Evolutionary conservation across 2,329 filamentous ascomycete species (phyloP), one percentile per base, ranked within the genome.

Genomic region (Sporothrix pallida): DNA sequence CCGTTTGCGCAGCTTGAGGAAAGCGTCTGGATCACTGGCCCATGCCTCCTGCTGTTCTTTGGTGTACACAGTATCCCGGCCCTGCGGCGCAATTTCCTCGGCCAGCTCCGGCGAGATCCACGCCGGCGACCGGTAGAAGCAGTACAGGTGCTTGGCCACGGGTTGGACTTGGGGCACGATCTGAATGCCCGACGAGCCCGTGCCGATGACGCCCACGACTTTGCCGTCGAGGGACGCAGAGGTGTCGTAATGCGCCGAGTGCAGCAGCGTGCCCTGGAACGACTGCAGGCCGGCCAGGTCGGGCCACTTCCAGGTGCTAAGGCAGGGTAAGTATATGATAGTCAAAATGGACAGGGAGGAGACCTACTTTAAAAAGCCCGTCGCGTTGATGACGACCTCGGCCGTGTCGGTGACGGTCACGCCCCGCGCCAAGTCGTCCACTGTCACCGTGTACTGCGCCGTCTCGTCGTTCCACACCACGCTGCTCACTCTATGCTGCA

Each of bases 381-480:
- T 60, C 26, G 65, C 76, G 56, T 76, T 75, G n/a, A 77, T 69
- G 4, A 78, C 48, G 3, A 77, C 67, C 15, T 77, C 70, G 67
- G 74, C 70, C 42, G 44, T 44, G 67, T 77, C 75, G 8, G 58
- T 68, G 60, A 77, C 50, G 37, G 78, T 76, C 60, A 78, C 76
- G 5, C 81, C 75, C 1, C 75, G 78, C 23, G 81, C 72, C 70
- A 76, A 74, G 73, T 54, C 37, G 44, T 46, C 37, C 3, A 83
- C 84, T 2, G 52, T 23, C 3, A 56, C 52, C 4, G 20, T 15
- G 52, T 56, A 86, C 6, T 81, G 76, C 1, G 81, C 81, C 17
- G 78, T 78, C 2, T 78, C 75, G 73, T 85, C 84, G 72, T 85
- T 79, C 86, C 86, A 87, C 0, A 71, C 76, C 2, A 80, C 82